Percentiles rank a stretch among this genome's conserved stretches.
phyloP scores from a whole-genome alignment of 805 yeast genomes.

The Metschnikowia shivogae region DNA sequence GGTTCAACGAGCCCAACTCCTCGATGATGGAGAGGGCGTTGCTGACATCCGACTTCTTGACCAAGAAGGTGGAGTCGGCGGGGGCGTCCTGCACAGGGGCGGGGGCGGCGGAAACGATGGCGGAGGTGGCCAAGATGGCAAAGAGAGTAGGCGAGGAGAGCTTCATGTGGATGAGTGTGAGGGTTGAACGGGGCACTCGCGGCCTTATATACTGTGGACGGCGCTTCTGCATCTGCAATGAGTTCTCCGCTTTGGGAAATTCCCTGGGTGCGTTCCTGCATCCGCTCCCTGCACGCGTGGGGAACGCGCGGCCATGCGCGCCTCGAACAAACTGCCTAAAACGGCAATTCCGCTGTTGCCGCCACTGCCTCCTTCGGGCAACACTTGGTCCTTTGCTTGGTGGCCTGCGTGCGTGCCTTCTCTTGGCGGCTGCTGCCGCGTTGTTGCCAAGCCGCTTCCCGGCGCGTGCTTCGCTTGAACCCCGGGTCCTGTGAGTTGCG shows the following conservation, averaged over 20 bases:
- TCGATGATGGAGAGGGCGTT: conserved; percentile 31
- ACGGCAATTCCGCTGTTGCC: conserved; percentile 1
- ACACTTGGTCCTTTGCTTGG: not conserved
- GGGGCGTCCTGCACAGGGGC: conserved; percentile 13
- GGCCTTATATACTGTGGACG: conserved; percentile 1
- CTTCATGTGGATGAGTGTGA: conserved; percentile 28
- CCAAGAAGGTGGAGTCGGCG: conserved; percentile 20
- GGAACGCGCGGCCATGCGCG: not conserved
- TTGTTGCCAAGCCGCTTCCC: not conserved
- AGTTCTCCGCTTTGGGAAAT: conserved; percentile 3
- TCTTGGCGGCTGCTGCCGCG: not conserved
- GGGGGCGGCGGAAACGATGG: conserved; percentile 36
- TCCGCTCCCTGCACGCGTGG: not conserved
- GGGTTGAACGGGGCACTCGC: not conserved
- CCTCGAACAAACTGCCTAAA: not conserved
- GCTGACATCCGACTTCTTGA: conserved; percentile 33
- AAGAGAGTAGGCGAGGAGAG: conserved; percentile 36
- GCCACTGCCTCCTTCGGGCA: not conserved
- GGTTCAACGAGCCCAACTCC: conserved; percentile 31
- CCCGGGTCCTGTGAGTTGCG: not conserved
- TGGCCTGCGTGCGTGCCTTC: not conserved
- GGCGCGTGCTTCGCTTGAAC: not conserved
- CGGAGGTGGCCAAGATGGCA: conserved; percentile 37
- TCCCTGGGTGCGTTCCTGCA: not conserved
- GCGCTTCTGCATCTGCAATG: not conserved